Conservation (phyloP, 345 rosid genomes). For the Aegle marmelos region DNA sequence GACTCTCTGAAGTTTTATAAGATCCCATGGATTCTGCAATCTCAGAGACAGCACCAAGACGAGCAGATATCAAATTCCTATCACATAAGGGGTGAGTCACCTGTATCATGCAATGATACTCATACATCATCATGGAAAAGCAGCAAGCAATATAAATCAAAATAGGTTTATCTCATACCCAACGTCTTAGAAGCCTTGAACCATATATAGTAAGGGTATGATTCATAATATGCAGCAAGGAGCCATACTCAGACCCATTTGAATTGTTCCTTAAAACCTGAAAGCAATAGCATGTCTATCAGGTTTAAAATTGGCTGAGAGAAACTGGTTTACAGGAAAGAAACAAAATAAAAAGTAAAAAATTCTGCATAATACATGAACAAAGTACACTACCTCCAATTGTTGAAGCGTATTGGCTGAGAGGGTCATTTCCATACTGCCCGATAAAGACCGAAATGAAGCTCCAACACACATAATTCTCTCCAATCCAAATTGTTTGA, state of each 20-base stretch:
- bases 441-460: constrained; percentile 68
- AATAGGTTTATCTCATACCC: constrained; percentile 55
- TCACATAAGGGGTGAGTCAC: constrained; percentile 90
- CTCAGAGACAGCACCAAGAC: constrained; percentile 98
- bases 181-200: constrained; percentile 83
- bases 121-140: constrained; percentile 8
- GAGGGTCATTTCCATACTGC: constrained; percentile 74
- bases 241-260: constrained; percentile 80
- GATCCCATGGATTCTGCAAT: constrained; percentile 78
- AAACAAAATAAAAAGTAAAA: not conserved
- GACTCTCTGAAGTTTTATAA: constrained; percentile 38
- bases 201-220: constrained; percentile 77
- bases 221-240: constrained; percentile 72
- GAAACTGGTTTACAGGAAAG: not conserved
- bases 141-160: not conserved
- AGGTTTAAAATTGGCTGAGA: constrained; percentile 9
- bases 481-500: constrained; percentile 90
- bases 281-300: constrained; percentile 11
- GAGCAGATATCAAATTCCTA: constrained; percentile 77
- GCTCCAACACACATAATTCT: constrained; percentile 68
- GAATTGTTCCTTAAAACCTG: constrained; percentile 80
- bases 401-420: constrained; percentile 90
- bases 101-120: constrained; percentile 41
- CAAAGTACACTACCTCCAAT: constrained; percentile 60
- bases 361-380: not conserved